A percentile compares a stretch with the other conserved stretches of the same genome.
These are phyloP conservation scores for Lepidium aucheri DNA, from an alignment of 345 rosid species.

Conservation along the genomic window DNA sequence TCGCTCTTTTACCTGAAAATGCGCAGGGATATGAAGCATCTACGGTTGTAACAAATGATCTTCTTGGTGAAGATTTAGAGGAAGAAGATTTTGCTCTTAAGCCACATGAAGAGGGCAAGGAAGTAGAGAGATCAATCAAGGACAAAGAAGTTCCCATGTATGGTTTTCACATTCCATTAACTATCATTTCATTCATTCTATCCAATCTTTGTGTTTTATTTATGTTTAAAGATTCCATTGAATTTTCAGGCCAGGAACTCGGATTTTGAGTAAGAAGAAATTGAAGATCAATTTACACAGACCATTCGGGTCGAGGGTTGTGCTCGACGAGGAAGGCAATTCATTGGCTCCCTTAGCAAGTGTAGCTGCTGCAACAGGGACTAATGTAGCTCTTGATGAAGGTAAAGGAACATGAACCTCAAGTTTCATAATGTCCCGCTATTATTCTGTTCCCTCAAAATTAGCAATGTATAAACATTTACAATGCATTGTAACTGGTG, in stretches of 20 bases:
- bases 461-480: neutral
- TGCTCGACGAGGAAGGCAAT: conserved; percentile 84
- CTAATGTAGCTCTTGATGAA: conserved; percentile 48
- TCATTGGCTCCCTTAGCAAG: conserved; percentile 71
- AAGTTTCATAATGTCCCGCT: neutral
- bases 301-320: conserved; percentile 67
- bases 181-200: neutral
- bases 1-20: conserved; percentile 29
- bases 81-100: conserved; percentile 41
- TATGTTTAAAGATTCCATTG: conserved; percentile 6
- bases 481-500: neutral
- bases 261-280: conserved; percentile 73
- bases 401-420: conserved; percentile 36
- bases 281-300: conserved; percentile 78
- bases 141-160: conserved; percentile 41
- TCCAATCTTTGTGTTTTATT: neutral
- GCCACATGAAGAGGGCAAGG: conserved; percentile 28
- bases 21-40: conserved; percentile 16
- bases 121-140: conserved; percentile 28
- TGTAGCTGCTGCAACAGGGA: conserved; percentile 46
- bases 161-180: conserved; percentile 11
- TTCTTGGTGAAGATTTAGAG: conserved; percentile 28
- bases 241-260: conserved; percentile 51
- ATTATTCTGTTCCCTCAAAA: neutral
- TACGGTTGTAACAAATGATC: conserved; percentile 24